Evolutionary conservation across 73 alveolate genomes (phyloP).

Genomic region (Uronychia setigera): DNA sequence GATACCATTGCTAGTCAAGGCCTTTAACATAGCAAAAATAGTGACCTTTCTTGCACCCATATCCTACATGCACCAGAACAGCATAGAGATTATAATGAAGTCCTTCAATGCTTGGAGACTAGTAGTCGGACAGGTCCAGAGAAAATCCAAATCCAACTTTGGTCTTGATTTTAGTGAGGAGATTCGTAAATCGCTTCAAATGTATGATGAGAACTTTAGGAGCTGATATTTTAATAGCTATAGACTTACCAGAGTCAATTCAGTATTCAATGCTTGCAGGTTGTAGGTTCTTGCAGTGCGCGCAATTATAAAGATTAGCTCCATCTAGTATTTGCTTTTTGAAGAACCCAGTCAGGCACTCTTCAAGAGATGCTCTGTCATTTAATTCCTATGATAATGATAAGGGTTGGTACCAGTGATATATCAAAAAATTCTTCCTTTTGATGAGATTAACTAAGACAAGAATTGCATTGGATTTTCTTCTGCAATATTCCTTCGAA

Average conservation of each 20-base stretch:
- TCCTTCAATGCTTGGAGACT: slow-evolving; percentile 6
- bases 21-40: slow-evolving; percentile 28
- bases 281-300: neutral
- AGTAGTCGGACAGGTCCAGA: neutral
- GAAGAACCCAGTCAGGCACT: neutral
- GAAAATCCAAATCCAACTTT: slow-evolving; percentile 4
- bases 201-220: slow-evolving; percentile 38
- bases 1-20: slow-evolving; percentile 14
- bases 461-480: neutral
- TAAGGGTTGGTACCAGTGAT: neutral
- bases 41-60: slow-evolving; percentile 35
- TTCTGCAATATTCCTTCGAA: neutral
- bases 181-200: slow-evolving; percentile 39
- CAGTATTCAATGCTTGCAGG: neutral
- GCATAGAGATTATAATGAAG: slow-evolving; percentile 28
- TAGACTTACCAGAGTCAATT: neutral
- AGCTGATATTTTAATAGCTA: neutral
- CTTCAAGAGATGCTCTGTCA: neutral
- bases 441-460: neutral
- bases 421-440: neutral
- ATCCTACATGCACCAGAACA: slow-evolving; percentile 35
- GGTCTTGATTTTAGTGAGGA: slow-evolving; percentile 37
- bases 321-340: neutral
- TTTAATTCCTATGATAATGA: neutral
- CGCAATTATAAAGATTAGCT: neutral